Evolutionary conservation across 1,284 basidiomycete species (phyloP).

Genomic region (Salmacisia buchloeana): DNA sequence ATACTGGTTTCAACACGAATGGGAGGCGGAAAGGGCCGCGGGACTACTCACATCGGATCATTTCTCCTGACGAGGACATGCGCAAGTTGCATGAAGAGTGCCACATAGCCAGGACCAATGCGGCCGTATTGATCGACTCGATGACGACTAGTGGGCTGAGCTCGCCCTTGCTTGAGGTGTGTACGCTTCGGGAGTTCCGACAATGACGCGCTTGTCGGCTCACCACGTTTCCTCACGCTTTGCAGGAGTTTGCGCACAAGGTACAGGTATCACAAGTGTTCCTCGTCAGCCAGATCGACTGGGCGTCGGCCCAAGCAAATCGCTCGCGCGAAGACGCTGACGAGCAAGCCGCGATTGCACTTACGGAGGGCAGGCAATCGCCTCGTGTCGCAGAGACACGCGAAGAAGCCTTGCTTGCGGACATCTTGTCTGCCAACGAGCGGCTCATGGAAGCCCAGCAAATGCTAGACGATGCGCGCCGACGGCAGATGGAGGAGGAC

Average conservation of each 20-base stretch:
- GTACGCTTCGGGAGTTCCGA: constrained; percentile 15
- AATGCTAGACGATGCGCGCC: constrained; percentile 25
- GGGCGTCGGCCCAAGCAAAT: constrained; percentile 34
- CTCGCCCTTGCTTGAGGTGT: constrained; percentile 11
- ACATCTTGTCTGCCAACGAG: constrained; percentile 34
- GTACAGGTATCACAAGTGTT: constrained; percentile 24
- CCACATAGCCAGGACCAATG: constrained; percentile 29
- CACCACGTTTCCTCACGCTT: constrained; percentile 5
- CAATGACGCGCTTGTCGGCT: not conserved
- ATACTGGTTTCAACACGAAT: not conserved
- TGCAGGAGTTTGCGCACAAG: constrained; percentile 29
- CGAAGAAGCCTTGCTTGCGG: constrained; percentile 31
- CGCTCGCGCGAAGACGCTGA: constrained; percentile 8
- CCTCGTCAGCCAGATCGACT: constrained; percentile 29
- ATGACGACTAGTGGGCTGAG: constrained; percentile 16
- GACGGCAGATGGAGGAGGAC: constrained; percentile 24
- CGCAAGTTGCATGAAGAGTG: constrained; percentile 38
- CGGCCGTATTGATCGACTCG: constrained; percentile 26
- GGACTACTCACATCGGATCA: constrained; percentile 9
- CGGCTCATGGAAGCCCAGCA: constrained; percentile 18
- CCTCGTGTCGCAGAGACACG: constrained; percentile 14
- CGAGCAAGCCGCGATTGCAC: constrained; percentile 1
- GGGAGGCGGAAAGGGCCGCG: not conserved
- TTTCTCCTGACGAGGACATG: constrained; percentile 24
- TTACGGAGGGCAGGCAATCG: constrained; percentile 1